Evolutionary conservation across 192 early-diverging fungal species (phyloP), one percentile per base, ranked within the genome.

Genomic region (Dissophora ornata): DNA sequence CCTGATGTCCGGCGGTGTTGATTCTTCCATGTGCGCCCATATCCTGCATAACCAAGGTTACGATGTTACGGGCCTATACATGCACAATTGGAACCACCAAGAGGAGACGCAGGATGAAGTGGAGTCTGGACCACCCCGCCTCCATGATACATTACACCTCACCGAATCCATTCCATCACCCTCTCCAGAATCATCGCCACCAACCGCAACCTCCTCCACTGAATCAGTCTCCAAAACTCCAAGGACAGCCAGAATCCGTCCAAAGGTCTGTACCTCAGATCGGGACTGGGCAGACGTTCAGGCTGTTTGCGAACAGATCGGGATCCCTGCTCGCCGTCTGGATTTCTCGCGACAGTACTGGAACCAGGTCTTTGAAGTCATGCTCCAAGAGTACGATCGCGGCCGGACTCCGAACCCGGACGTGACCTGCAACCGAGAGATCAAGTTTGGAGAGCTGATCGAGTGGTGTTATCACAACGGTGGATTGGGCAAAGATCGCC

Each of bases 1-100:
- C 2, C 90, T 90, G 16, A 92, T 98, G 91, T 97, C 95, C 0
- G 97, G 97, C 28, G 97, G 97, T 1, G 95, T 99, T 0, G 97
- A 99, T 62, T 96, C 95, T 1, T 92, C 91, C 64, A 93, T 97
- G 18, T 87, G 91, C 11, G 95, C 95, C 0, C 71, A 90, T 28
- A 77, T 99, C 15, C 79, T 99, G 1, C 80, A 90, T 34, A 62
- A 80, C 18, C 83, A 87, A 67, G 87, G 89, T 15, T 89, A 83
- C 59, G 50, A 87, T 15, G 89, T 96, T 1, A 83, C 90, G 38
- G 97, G 87, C 1, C 80, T 96, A 13, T 97, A 92, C 69, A 97
- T 99, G 97, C 90, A 88, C 59, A 99, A 97, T 79, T 97, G 97
- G 97, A 77, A 77, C 29, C 73, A 77, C 18, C 45, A 77, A 16